A percentile compares a stretch with the other conserved stretches of the same genome.
Evolutionary conservation across 768 basidiomycete genomes (phyloP).

Genomic region (Amanita rubescens): DNA sequence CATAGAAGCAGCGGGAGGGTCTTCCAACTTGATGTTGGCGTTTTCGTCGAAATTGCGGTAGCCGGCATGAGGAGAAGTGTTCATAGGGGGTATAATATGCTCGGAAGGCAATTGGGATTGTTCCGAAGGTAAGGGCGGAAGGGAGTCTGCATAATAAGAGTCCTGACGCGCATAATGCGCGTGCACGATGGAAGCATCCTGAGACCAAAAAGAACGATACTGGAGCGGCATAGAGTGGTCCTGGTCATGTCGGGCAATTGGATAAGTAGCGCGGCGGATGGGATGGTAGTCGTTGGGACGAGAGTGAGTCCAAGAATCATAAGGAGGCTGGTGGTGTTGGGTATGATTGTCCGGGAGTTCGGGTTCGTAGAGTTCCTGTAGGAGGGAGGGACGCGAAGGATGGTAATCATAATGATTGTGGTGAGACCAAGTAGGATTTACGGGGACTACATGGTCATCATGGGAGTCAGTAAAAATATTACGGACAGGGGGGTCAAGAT

Average conservation of each 20-base stretch:
- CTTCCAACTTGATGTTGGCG: conserved; percentile 59
- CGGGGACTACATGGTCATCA: conserved; percentile 29
- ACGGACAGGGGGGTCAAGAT: conserved; percentile 38
- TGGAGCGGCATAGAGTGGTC: conserved; percentile 35
- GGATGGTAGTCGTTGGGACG: conserved; percentile 39
- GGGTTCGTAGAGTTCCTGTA: conserved; percentile 66
- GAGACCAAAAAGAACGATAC: conserved; percentile 34
- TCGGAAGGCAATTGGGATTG: conserved; percentile 26
- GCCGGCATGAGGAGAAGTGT: conserved; percentile 33
- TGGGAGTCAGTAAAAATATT: conserved; percentile 44
- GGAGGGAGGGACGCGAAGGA: conserved; percentile 42
- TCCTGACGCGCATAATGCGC: conserved; percentile 28
- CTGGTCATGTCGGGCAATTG: conserved; percentile 69
- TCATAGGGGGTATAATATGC: conserved; percentile 28
- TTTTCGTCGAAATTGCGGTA: conserved; percentile 43
- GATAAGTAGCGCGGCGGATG: conserved; percentile 65
- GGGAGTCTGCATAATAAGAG: conserved; percentile 27
- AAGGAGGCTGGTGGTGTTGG: conserved; percentile 12
- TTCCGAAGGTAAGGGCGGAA: conserved; percentile 21
- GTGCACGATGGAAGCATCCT: conserved; percentile 35
- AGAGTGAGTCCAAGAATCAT: conserved; percentile 15
- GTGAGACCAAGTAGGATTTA: conserved; percentile 2
- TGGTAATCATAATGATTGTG: conserved; percentile 29
- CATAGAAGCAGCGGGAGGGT: conserved; percentile 37
- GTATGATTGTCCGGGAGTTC: conserved; percentile 41